These are phyloP conservation scores for Cylindrotheca fusiformis DNA, from an alignment of 108 stramenopile species.

Conservation along the genomic window DNA sequence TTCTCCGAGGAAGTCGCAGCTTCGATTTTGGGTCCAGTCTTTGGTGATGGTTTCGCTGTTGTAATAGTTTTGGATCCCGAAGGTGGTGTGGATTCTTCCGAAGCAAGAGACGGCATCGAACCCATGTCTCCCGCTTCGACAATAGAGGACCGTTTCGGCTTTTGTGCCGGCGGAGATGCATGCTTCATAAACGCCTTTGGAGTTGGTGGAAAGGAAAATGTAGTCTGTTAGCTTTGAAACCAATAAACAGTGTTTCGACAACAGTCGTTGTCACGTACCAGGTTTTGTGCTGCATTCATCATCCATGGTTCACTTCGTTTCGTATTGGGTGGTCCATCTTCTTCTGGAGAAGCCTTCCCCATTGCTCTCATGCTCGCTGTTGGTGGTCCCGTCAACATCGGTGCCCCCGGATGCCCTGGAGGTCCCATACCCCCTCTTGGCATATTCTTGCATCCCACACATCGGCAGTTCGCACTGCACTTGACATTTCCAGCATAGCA, in stretches of 20 bases:
- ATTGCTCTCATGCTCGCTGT: too few species aligned
- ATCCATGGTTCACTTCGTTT: slow-evolving; percentile 37
- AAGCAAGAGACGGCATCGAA: slow-evolving; percentile 36
- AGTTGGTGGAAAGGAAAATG: too few species aligned
- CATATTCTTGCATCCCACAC: slow-evolving; percentile 90
- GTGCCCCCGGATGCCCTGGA: background rate
- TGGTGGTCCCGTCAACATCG: slow-evolving; percentile 6
- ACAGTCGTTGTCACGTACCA: too few species aligned
- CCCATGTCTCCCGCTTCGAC: slow-evolving; percentile 16
- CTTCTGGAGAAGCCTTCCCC: slow-evolving; percentile 1
- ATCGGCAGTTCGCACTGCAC: slow-evolving; percentile 89
- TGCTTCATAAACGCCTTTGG: slow-evolving; percentile 49
- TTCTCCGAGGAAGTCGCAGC: slow-evolving; percentile 17
- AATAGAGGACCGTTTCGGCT: slow-evolving; percentile 9
- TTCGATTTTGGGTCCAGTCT: slow-evolving; percentile 1
- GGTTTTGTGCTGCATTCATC: slow-evolving; percentile 78
- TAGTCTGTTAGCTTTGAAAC: too few species aligned
- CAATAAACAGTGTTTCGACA: too few species aligned
- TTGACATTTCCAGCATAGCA: slow-evolving; percentile 85
- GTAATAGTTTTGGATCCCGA: slow-evolving; percentile 3
- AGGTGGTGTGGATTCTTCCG: slow-evolving; percentile 20
- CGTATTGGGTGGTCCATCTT: background rate
- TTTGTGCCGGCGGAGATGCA: slow-evolving; percentile 32
- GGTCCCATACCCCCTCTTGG: slow-evolving; percentile 28
- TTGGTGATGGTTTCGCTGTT: slow-evolving; percentile 11